Conservation (phyloP, 768 basidiomycete genomes). For the Mycena belliarum region DNA sequence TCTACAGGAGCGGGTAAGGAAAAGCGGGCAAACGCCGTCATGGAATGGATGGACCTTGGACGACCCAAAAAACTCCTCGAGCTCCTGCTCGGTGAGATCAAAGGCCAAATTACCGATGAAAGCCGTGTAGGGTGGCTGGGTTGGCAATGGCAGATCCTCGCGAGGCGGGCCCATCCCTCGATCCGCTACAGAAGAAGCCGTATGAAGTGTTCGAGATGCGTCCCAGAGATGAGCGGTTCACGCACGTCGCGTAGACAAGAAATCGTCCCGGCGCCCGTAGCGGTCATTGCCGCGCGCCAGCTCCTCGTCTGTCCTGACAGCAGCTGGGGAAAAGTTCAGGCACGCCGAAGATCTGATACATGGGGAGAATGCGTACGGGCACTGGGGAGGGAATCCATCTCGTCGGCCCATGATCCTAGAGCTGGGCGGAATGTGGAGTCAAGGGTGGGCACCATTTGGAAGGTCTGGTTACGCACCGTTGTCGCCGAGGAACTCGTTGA, state of each 20-base stretch:
- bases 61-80: slow-evolving; percentile 78
- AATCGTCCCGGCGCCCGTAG: slow-evolving; percentile 64
- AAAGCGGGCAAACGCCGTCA: not conserved
- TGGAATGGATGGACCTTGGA: slow-evolving; percentile 46
- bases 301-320: slow-evolving; percentile 70
- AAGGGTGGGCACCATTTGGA: slow-evolving; percentile 8
- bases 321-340: slow-evolving; percentile 47
- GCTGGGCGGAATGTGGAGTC: slow-evolving; percentile 58
- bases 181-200: slow-evolving; percentile 45
- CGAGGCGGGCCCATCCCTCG: slow-evolving; percentile 62
- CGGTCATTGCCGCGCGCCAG: slow-evolving; percentile 54
- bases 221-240: slow-evolving; percentile 11
- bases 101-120: slow-evolving; percentile 96
- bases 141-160: slow-evolving; percentile 95
- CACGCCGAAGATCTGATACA: slow-evolving; percentile 3
- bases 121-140: slow-evolving; percentile 92
- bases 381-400: slow-evolving; percentile 91
- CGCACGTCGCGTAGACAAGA: slow-evolving; percentile 61
- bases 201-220: slow-evolving; percentile 7
- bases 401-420: slow-evolving; percentile 97
- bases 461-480: slow-evolving; percentile 52
- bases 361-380: slow-evolving; percentile 69
- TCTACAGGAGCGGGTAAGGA: slow-evolving; percentile 38
- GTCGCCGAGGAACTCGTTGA: slow-evolving; percentile 92
- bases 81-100: slow-evolving; percentile 82